Conservation (phyloP, 192 early-diverging fungal species). For the Backusella luteola region DNA sequence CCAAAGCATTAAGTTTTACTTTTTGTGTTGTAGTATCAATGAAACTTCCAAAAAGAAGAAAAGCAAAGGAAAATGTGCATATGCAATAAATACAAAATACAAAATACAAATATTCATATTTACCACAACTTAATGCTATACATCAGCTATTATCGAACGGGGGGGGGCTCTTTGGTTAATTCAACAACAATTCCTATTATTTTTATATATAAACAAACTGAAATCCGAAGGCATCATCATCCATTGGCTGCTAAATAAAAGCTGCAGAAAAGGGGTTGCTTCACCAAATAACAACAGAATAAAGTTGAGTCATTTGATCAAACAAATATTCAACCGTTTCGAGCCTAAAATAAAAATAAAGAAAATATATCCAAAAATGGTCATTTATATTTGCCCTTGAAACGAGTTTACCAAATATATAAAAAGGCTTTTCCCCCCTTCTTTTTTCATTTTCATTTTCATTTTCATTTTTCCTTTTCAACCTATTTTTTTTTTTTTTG, state of each 20-base stretch:
- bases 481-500: not conserved
- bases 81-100: not conserved
- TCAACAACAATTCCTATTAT: not conserved
- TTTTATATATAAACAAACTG: not conserved
- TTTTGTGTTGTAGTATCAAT: not conserved
- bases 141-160: not conserved
- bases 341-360: constrained; percentile 9
- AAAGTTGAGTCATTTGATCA: constrained; percentile 3
- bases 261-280: constrained; percentile 6
- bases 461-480: not conserved
- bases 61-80: not conserved
- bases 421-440: not conserved
- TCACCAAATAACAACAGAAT: constrained; percentile 6
- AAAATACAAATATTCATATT: not conserved
- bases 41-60: not conserved
- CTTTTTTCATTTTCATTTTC: not conserved
- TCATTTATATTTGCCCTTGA: not conserved
- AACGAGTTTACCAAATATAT: constrained; percentile 1
- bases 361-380: constrained; percentile 14
- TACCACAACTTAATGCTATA: not conserved
- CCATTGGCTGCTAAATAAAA: not conserved
- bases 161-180: not conserved
- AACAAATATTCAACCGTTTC: constrained; percentile 7
- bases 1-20: constrained; percentile 1
- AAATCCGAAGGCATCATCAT: not conserved